Conservation (phyloP, 2,329 filamentous ascomycete species). For the Ceratocystis lukuohia region DNA sequence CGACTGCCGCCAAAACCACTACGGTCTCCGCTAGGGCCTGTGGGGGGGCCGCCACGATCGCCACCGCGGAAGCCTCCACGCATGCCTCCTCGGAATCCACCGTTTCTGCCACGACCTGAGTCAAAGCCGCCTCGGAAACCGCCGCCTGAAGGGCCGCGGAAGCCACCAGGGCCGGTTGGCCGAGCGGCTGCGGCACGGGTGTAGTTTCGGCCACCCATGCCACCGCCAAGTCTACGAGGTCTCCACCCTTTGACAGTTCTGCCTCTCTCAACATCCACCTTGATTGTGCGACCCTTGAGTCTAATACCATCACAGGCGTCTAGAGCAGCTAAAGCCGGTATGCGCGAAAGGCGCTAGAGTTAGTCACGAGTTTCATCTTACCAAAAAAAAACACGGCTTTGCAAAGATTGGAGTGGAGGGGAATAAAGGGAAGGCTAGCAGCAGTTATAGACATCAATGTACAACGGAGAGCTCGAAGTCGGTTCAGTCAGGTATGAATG, state of each 20-base stretch:
- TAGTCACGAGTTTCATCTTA: slow-evolving; percentile 46
- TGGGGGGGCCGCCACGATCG: slow-evolving; percentile 34
- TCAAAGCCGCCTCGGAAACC: slow-evolving; percentile 33
- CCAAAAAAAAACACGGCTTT: slow-evolving; percentile 27
- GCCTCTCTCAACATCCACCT: slow-evolving; percentile 92
- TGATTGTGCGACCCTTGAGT: slow-evolving; percentile 82
- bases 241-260: slow-evolving; percentile 90
- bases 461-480: neutral
- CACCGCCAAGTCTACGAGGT: slow-evolving; percentile 79
- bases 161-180: slow-evolving; percentile 49
- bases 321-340: slow-evolving; percentile 64
- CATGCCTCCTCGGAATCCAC: slow-evolving; percentile 34
- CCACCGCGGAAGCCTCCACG: slow-evolving; percentile 38
- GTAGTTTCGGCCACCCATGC: slow-evolving; percentile 82
- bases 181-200: slow-evolving; percentile 66
- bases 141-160: slow-evolving; percentile 43
- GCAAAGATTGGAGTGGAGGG: neutral
- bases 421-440: neutral
- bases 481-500: slow-evolving; percentile 1
- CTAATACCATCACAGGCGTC: slow-evolving; percentile 72
- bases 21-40: slow-evolving; percentile 42
- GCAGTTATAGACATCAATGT: neutral
- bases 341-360: slow-evolving; percentile 48
- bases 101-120: slow-evolving; percentile 38
- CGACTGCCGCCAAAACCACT: slow-evolving; percentile 34